Base-by-base conservation (phyloP, 164 flowering plant genomes). In the Dillenia turbinata region DNA sequence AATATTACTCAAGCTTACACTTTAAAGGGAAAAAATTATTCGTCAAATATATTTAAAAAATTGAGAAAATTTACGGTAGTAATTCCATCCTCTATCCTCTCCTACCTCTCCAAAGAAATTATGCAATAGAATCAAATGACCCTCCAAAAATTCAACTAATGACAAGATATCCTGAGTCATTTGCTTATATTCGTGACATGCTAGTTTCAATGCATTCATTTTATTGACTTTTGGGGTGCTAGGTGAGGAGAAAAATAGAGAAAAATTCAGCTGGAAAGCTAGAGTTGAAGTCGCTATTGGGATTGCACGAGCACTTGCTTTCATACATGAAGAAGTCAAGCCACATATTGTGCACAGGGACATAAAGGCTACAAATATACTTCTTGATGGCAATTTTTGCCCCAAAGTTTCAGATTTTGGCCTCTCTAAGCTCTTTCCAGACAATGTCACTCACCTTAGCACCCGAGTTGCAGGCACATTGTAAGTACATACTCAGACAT, bases 381-480 rank as follows among this genome's bases (percentile, higher is more conserved):
- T 77, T 60, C 66, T 77, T 57, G 81, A 74, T 66, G 19, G 53
- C 1, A 59, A 74, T 52, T 66, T 74, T 10, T 62, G 58, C 19
- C 73, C 78, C 2, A 77, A 71, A 64, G 16, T 77, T 13, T 66
- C 78, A 19, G 81, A 77, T 63, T 77, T 77, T 48, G 78, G 81
- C 15, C 76, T 77, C 19, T 66, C 81, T 3, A 77, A 71, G 57
- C 61, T 77, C 8, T 54, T 77, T 43, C 48, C 73, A 0, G 55
- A 63, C 3, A 49, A 68, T 49, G 49, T 52, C 15, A 73, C 75
- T 60, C 77, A 71, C 15, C 45, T 77, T 10, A 77, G 65, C n/a
- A 77, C 80, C 2, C 59, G 71, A 10, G 75, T 77, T n/a, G 80
- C 80, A 15, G 80, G 80, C 11, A 77, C 80, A 50, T 22, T 77